Conservation (phyloP, 306 rosid species). For the Clitoria ternatea region DNA sequence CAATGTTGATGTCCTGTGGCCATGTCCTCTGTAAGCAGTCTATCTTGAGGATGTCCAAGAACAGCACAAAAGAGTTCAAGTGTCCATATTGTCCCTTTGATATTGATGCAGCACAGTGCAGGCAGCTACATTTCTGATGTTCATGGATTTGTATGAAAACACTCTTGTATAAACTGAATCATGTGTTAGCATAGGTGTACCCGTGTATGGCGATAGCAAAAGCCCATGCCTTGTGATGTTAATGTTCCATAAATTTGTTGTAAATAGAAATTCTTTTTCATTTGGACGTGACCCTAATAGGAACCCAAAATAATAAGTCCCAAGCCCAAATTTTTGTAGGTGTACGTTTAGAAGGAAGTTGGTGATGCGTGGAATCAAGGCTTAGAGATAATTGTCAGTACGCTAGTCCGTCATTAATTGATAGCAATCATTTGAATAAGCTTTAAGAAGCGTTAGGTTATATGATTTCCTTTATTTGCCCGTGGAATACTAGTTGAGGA, state of each 20-base stretch:
- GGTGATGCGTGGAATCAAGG: too few species aligned
- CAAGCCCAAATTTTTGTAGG: too few species aligned
- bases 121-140: slow-evolving; percentile 55
- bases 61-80: slow-evolving; percentile 65
- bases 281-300: slow-evolving; percentile 20
- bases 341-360: too few species aligned
- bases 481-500: too few species aligned
- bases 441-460: too few species aligned
- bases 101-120: slow-evolving; percentile 58
- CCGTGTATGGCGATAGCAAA: slow-evolving; percentile 25
- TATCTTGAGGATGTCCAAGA: slow-evolving; percentile 87
- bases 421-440: not conserved
- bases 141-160: slow-evolving; percentile 29
- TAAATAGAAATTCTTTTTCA: slow-evolving; percentile 57
- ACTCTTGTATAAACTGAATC: slow-evolving; percentile 32
- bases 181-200: slow-evolving; percentile 33
- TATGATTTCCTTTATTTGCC: too few species aligned
- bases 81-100: slow-evolving; percentile 86
- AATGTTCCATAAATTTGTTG: slow-evolving; percentile 36
- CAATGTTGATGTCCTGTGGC: slow-evolving; percentile 87
- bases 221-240: slow-evolving; percentile 30
- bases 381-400: too few species aligned
- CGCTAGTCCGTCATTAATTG: not conserved
- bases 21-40: slow-evolving; percentile 96
- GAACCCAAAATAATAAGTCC: too few species aligned